Evolutionary conservation across 2,329 filamentous ascomycete species (phyloP).

Genomic region (Elsinoe perseae): DNA sequence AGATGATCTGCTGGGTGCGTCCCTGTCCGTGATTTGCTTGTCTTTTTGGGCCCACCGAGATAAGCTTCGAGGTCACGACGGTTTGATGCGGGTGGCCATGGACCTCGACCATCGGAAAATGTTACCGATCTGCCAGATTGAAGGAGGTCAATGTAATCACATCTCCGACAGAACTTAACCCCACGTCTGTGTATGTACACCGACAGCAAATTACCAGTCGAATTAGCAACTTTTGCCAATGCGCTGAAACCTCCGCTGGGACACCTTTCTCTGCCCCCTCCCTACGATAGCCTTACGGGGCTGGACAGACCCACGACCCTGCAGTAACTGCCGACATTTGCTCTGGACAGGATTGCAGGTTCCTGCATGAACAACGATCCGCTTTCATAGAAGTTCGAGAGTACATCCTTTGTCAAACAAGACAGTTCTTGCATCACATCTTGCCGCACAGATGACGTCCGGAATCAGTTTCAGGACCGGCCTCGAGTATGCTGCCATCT

Average conservation of each 20-base stretch:
- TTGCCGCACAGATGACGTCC: not conserved
- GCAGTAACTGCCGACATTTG: no score
- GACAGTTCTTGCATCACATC: not conserved
- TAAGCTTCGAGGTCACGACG: not conserved
- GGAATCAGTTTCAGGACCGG: slow-evolving; percentile 23
- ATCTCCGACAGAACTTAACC: not conserved
- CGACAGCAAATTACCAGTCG: no score
- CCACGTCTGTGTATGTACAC: not conserved
- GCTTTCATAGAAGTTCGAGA: no score
- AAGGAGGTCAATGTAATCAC: not conserved
- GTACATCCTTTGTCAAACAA: no score
- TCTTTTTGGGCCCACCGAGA: not conserved
- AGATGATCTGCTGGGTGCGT: not conserved
- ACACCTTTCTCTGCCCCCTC: no score
- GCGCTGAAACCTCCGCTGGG: no score
- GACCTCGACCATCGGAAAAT: not conserved
- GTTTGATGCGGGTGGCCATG: not conserved
- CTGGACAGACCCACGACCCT: no score
- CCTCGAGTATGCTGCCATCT: slow-evolving; percentile 27
- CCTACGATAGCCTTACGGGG: no score
- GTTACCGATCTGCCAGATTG: not conserved
- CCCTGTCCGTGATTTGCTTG: not conserved
- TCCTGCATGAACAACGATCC: no score
- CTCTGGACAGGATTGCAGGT: no score
- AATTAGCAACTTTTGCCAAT: no score